Evolutionary conservation across 768 basidiomycete species (phyloP).

Genomic region (Phylloporus scabripes): DNA sequence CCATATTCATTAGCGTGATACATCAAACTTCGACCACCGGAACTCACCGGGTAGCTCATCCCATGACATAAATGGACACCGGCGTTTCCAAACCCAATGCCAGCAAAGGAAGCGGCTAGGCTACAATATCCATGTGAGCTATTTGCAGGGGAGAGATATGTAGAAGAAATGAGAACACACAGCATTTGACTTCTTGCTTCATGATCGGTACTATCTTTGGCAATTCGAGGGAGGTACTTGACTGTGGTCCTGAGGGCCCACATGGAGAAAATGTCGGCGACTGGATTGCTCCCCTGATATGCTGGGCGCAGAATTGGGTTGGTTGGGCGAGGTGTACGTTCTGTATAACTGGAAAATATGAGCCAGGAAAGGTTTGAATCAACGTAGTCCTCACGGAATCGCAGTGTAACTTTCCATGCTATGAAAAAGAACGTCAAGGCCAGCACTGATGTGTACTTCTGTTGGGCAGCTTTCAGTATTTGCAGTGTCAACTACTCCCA

Average conservation of each 20-base stretch:
- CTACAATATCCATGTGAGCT: conserved; percentile 33
- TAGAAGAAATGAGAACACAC: conserved; percentile 36
- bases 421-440: conserved; percentile 94
- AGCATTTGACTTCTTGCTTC: conserved; percentile 92
- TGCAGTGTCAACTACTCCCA: conserved; percentile 83
- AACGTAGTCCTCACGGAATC: conserved; percentile 59
- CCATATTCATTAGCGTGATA: background rate
- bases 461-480: conserved; percentile 91
- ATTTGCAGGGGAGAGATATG: background rate
- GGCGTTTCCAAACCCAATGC: conserved; percentile 93
- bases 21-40: background rate
- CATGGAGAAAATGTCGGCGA: conserved; percentile 91
- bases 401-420: conserved; percentile 93
- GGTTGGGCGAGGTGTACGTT: conserved; percentile 80
- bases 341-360: conserved; percentile 59
- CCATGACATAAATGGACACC: conserved; percentile 90
- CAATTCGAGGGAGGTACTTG: conserved; percentile 81
- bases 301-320: conserved; percentile 91
- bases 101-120: conserved; percentile 88
- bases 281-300: conserved; percentile 90
- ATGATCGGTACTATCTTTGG: conserved; percentile 68
- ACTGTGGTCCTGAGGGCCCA: conserved; percentile 92
- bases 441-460: conserved; percentile 92
- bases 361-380: conserved; percentile 3
- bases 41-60: conserved; percentile 76